Evolutionary conservation across 1,284 basidiomycete species (phyloP).

Genomic region (Ustilago lituana): DNA sequence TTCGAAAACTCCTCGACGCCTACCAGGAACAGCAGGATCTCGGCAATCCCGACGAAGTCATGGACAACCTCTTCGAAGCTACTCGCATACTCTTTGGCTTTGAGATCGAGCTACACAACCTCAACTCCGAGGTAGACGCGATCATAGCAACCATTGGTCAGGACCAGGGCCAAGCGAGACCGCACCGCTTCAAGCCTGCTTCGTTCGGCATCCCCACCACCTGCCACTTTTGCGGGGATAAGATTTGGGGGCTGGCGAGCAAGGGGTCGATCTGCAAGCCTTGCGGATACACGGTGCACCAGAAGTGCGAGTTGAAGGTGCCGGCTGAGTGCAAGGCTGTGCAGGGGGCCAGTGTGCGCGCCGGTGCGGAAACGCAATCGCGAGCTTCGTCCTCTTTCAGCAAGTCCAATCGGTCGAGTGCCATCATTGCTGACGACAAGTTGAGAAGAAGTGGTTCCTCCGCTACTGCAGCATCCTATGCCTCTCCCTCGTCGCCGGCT

Average conservation of each 20-base stretch:
- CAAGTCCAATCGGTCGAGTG: conserved; percentile 19
- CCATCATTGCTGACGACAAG: not conserved
- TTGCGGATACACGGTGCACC: conserved; percentile 54
- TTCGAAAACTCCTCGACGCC: conserved; percentile 49
- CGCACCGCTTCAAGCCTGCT: conserved; percentile 55
- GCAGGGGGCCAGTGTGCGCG: conserved; percentile 1
- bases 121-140: conserved; percentile 41
- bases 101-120: conserved; percentile 40
- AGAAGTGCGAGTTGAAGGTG: conserved; percentile 61
- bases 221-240: conserved; percentile 50
- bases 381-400: conserved; percentile 1
- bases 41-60: conserved; percentile 52
- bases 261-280: conserved; percentile 54
- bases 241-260: conserved; percentile 55
- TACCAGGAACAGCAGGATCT: conserved; percentile 40
- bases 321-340: conserved; percentile 52
- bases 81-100: conserved; percentile 21
- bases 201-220: conserved; percentile 55
- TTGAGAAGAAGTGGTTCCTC: not conserved
- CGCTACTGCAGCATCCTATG: not conserved
- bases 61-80: conserved; percentile 52
- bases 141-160: conserved; percentile 42
- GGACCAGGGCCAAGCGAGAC: conserved; percentile 43
- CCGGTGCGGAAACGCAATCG: not conserved
- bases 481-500: not conserved